These are phyloP conservation scores for Saccharomyces pastorianus DNA, from an alignment of 1,139 yeast species.

Conservation along the genomic window DNA sequence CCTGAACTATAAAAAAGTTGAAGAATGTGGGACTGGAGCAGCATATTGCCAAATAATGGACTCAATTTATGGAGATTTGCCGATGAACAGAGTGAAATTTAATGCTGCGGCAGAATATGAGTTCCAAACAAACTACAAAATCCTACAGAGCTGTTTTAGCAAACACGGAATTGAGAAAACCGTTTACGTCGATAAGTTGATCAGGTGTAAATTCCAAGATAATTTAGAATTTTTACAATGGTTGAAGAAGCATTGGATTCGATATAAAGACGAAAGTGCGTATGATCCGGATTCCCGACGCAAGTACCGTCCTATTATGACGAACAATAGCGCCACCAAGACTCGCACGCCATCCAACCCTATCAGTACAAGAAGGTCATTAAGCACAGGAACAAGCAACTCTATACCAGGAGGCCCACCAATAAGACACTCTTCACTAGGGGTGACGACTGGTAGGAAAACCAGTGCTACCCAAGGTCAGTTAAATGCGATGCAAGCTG, in stretches of 20 bases:
- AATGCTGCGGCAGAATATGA: conserved; percentile 69
- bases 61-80: conserved; percentile 71
- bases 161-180: conserved; percentile 63
- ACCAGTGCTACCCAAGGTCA: conserved; percentile 20
- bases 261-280: conserved; percentile 55
- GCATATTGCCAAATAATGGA: conserved; percentile 90
- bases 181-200: conserved; percentile 71
- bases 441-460: conserved; percentile 11
- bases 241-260: conserved; percentile 78
- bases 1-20: conserved; percentile 65
- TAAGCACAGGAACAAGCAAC: background rate
- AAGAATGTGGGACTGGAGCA: conserved; percentile 93
- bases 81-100: conserved; percentile 68
- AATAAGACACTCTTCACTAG: background rate
- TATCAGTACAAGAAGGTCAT: conserved; percentile 2
- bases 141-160: conserved; percentile 70
- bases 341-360: conserved; percentile 2
- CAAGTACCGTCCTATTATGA: conserved; percentile 30
- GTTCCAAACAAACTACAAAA: conserved; percentile 69
- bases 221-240: conserved; percentile 90
- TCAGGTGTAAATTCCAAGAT: conserved; percentile 87
- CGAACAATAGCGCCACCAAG: conserved; percentile 16
- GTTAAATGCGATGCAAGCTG: conserved; percentile 28
- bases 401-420: background rate
- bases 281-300: conserved; percentile 64